A percentile compares a stretch with the other conserved stretches of the same genome.
These are phyloP conservation scores for Sporobolomyces phaffii DNA, from an alignment of 768 basidiomycete genomes.

Conservation along the genomic window DNA sequence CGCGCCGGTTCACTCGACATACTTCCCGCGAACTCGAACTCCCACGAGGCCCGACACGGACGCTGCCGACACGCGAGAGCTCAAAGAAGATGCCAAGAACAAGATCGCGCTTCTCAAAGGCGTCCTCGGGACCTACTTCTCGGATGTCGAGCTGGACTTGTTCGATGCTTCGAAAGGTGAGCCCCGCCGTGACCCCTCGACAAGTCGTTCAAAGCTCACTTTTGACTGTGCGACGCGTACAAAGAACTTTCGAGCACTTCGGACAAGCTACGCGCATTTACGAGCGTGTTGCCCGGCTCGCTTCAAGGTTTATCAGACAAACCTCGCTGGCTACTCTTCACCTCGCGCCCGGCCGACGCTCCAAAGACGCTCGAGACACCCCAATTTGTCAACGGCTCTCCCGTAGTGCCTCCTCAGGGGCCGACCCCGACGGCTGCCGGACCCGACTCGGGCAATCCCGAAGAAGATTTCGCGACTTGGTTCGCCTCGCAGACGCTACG, in stretches of 20 bases:
- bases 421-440: neutral
- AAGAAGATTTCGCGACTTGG: slow-evolving; percentile 36
- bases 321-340: slow-evolving; percentile 30
- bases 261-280: slow-evolving; percentile 21
- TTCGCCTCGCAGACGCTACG: slow-evolving; percentile 23
- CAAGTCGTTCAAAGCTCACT: too few species aligned
- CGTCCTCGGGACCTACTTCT: slow-evolving; percentile 35
- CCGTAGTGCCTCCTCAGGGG: neutral
- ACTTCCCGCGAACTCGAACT: neutral
- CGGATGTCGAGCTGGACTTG: slow-evolving; percentile 28
- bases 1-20: slow-evolving; percentile 9
- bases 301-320: slow-evolving; percentile 27
- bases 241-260: slow-evolving; percentile 5
- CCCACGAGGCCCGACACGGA: slow-evolving; percentile 17
- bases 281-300: slow-evolving; percentile 17
- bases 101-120: slow-evolving; percentile 27
- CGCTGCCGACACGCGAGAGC: slow-evolving; percentile 1
- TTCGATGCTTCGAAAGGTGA: slow-evolving; percentile 10
- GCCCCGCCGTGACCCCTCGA: neutral
- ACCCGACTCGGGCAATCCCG: slow-evolving; percentile 12
- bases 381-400: slow-evolving; percentile 13
- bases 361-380: slow-evolving; percentile 7
- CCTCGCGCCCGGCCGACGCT: slow-evolving; percentile 1
- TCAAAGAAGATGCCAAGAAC: slow-evolving; percentile 20
- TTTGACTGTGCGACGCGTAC: too few species aligned